Evolutionary conservation across 495 filamentous ascomycete species (phyloP).

Genomic region (Aspergillus cristatus): DNA sequence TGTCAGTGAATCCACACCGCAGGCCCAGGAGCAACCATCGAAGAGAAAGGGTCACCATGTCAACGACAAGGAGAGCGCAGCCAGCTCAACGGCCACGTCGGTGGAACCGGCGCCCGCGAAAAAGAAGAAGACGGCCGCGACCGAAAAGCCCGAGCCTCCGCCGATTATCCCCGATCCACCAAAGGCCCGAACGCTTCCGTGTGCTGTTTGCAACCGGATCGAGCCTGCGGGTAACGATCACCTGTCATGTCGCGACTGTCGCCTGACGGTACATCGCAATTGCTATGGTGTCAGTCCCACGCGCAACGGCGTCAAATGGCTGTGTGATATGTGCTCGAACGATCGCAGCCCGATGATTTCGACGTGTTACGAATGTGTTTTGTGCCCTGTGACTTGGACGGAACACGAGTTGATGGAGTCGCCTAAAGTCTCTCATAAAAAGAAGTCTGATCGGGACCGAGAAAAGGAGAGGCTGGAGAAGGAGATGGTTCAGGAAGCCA

Average conservation of each 20-base stretch:
- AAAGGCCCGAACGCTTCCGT: conserved; percentile 67
- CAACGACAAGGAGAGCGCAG: conserved; percentile 39
- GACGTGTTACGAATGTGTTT: conserved; percentile 81
- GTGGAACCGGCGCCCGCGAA: conserved; percentile 32
- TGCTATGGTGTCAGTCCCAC: conserved; percentile 79
- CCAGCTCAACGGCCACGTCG: conserved; percentile 35
- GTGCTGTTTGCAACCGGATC: conserved; percentile 70
- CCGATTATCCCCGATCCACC: conserved; percentile 63
- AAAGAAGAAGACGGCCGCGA: conserved; percentile 50
- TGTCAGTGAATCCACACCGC: conserved; percentile 27
- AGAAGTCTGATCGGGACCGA: conserved; percentile 85
- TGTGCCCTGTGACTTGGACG: conserved; percentile 68
- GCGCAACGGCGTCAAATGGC: conserved; percentile 71
- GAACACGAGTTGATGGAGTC: conserved; percentile 78
- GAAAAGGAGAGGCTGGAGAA: conserved; percentile 81
- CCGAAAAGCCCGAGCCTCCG: conserved; percentile 48
- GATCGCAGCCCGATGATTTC: conserved; percentile 81
- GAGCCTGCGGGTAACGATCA: conserved; percentile 57
- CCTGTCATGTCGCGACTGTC: conserved; percentile 73
- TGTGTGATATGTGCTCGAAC: conserved; percentile 92
- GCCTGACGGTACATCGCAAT: conserved; percentile 82
- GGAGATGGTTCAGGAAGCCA: conserved; percentile 63
- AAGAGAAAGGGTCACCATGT: conserved; percentile 51
- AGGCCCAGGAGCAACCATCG: conserved; percentile 38
- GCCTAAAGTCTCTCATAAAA: conserved; percentile 75